Evolutionary conservation across 192 early-diverging fungal species (phyloP), one percentile per base, ranked within the genome.

Genomic region (Gigaspora rosea): DNA sequence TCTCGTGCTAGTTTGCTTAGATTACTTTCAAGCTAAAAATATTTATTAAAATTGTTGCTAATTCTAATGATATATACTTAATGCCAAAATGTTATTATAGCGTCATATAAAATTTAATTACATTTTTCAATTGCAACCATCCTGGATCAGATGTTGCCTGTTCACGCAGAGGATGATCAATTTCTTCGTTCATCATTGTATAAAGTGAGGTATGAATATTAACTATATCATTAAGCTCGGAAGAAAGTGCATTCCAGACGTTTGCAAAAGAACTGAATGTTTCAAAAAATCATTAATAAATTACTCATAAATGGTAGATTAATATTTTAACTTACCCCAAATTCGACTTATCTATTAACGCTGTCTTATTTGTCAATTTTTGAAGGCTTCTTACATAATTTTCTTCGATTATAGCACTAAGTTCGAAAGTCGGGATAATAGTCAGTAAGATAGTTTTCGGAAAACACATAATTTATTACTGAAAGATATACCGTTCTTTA

Each of bases 401-500:
- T 27, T 77, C 66, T 69, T 69, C 76, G 8, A 66, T 20, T 27
- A 18, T 33, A 8, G 16, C 66, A 57, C 63, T 66, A 71, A 49
- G 27, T 27, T 27, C 27, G 27, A 27, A 27, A 27, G 1, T 27
- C 27, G 27, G 27, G 27, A 27, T 27, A 27, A 57, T 8, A 41
- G 6, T 36, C 10, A 59, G 15, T 8, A n/a, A 15, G 20, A 47
- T 35, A 32, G 15, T 41, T 36, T 16, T 62, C 12, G 20, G 18
- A 13, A 72, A 0, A 56, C 8, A 36, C 16, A 12, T 32, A 33
- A 49, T 75, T 52, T 56, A 41, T 3, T 54, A 27, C 0, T 51
- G 1, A 20, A 51, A 16, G 27, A 46, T 67, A 62, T 86, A 88
- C 88, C 88, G 77, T 65, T 89, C 88, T 77, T 80, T 81, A 66